Base-by-base conservation (phyloP, 192 early-diverging fungal species). In the Gryganskiella cystojenkinii region DNA sequence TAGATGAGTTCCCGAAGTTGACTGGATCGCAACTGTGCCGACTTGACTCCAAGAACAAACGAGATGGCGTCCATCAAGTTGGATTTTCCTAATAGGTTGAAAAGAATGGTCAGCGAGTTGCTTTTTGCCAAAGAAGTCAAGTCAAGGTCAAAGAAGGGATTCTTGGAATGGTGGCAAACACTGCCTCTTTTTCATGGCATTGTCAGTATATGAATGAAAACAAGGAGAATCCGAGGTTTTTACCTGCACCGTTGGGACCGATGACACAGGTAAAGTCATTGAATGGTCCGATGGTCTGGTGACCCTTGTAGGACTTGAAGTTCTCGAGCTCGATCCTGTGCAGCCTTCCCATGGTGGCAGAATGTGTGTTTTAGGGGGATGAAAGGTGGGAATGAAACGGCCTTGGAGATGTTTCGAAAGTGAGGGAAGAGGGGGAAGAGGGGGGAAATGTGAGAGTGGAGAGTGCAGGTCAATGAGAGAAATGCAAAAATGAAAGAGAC, bases 1-100 rank as follows among this genome's bases (percentile, higher is more conserved):
- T 99, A 99, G 15, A 99, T 93, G 28, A 99, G 85, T 42, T 99
- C 97, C 56, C 89, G 87, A 34, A 99, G 86, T 27, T 95, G 90
- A 17, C 91, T 76, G 1, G 96, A 98, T 9, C 98, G 92, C 63
- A 99, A 82, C 43, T 98, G 95, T n/a, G 87, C 56, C 5, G 95
- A 95, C 51, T 95, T 92, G 56, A 99, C 91, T 31, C 98, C 98
- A 24, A 99, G 86, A 2, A 99, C 98, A 87, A 99, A 99, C 31
- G 92, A 94, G 71, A 99, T 96, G 42, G 98, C 98, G 78, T 99
- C 98, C 97, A 99, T 99, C 22, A 99, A 85, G 73, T 99, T 99
- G 20, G 96, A 98, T 81, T 99, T 99, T 17, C 96, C 92, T 94
- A 31, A 25, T 33, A 25, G 49, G 54, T 24, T 24, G 59, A 61